Evolutionary conservation across 164 flowering plant genomes (phyloP).

Genomic region (Nelumbo lutea): DNA sequence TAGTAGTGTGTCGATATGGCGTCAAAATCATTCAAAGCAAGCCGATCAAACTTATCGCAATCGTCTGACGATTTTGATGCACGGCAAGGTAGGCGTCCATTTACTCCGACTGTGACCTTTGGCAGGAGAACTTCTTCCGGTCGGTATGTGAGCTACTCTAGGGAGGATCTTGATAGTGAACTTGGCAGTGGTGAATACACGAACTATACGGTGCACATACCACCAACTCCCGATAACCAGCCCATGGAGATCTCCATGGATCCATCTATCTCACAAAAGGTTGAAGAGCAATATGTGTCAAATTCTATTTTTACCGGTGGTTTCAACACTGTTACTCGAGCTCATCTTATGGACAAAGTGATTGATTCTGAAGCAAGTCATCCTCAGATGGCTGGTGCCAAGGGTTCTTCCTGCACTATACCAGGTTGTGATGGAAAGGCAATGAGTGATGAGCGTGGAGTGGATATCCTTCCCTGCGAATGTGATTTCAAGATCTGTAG

Average conservation of each 20-base stretch:
- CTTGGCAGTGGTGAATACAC: slow-evolving; percentile 32
- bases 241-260: slow-evolving; percentile 37
- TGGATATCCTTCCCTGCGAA: slow-evolving; percentile 60
- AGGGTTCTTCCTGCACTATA: slow-evolving; percentile 50
- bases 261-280: slow-evolving; percentile 40
- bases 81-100: slow-evolving; percentile 13
- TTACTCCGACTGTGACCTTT: slow-evolving; percentile 33
- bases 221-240: slow-evolving; percentile 63
- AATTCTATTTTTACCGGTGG: slow-evolving; percentile 69
- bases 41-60: slow-evolving; percentile 35
- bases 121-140: slow-evolving; percentile 54
- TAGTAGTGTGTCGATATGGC: slow-evolving; percentile 29
- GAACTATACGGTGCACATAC: slow-evolving; percentile 60
- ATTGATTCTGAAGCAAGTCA: slow-evolving; percentile 52
- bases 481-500: slow-evolving; percentile 58
- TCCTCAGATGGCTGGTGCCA: slow-evolving; percentile 73
- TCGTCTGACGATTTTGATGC: slow-evolving; percentile 36
- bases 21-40: slow-evolving; percentile 42
- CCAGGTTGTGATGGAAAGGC: slow-evolving; percentile 53
- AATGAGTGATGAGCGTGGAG: slow-evolving; percentile 57
- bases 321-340: slow-evolving; percentile 49
- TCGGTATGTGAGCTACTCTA: slow-evolving; percentile 42
- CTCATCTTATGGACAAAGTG: slow-evolving; percentile 68
- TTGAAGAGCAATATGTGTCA: slow-evolving; percentile 68
- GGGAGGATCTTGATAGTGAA: slow-evolving; percentile 61